These are phyloP conservation scores for Wickerhamomyces xylosicus DNA, from an alignment of 805 yeast genomes.

Conservation along the genomic window DNA sequence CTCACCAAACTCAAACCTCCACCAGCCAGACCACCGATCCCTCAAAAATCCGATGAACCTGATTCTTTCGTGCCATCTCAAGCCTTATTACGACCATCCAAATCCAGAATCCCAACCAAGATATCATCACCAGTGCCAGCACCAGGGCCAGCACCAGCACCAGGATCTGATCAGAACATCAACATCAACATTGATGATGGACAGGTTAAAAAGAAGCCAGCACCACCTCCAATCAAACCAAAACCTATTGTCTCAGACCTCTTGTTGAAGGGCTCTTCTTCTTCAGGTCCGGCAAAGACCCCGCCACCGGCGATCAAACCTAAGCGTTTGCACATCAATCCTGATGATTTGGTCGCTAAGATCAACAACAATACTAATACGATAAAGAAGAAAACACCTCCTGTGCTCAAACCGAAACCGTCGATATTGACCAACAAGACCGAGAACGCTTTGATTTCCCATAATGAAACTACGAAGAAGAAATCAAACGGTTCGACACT, in stretches of 20 bases:
- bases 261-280: neutral
- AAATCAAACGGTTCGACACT: neutral
- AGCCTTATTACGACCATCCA: neutral
- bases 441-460: neutral
- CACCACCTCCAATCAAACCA: slow-evolving; percentile 10
- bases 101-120: neutral
- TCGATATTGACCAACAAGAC: neutral
- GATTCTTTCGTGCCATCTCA: neutral
- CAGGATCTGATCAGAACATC: neutral
- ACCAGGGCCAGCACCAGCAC: neutral
- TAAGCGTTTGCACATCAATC: too few relatives aligned
- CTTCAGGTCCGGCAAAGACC: too few relatives aligned
- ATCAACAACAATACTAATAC: too few relatives aligned
- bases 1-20: too few relatives aligned
- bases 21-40: neutral
- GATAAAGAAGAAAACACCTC: slow-evolving; percentile 5
- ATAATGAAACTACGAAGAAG: neutral
- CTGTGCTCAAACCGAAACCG: slow-evolving; percentile 8
- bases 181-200: neutral
- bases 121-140: neutral
- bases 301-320: too few relatives aligned
- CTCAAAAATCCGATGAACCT: too few relatives aligned
- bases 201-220: neutral
- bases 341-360: too few relatives aligned
- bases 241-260: slow-evolving; percentile 2